Base-by-base conservation (phyloP, 2,329 filamentous ascomycete species). In the Juglanconis oblonga region DNA sequence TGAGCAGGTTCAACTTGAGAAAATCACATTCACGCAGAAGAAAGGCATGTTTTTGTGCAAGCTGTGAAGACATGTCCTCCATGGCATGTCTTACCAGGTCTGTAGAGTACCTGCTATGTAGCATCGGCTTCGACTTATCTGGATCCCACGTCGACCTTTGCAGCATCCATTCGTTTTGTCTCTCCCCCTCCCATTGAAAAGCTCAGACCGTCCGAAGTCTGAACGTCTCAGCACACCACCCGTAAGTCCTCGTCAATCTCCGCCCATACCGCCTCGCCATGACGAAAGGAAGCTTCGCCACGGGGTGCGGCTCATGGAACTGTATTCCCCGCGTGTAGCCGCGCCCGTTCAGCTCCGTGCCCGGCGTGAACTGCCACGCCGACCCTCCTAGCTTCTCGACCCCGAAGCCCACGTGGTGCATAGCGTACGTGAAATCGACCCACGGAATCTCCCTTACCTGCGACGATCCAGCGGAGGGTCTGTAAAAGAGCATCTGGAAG, bases 331-430 rank as follows among this genome's bases (percentile, higher is more conserved):
- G 33, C 42, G 9, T 44, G 3, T 5, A 17, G n/a, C 29, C 55
- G 5, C 31, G 6, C 29, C 10, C 32, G 10, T 10, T 6, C 4
- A 29, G 14, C 3, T 24, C 17, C 11, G 10, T 3, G 1, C 10
- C 7, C 6, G 42, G 56, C 33, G 29, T 17, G 42, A 58, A 58
- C 10, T 58, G 50, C 56, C 50, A 58, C 4, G 29, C 42, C 6
- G 57, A 54, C 1, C 51, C 57, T 7, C 45, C 13, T 13, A 58
- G 29, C 57, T 58, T 54, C 17, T 58, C 57, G 13, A 50, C 52
- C 1, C 35, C 5, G 44, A 58, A 58, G 42, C 57, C 51, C 1
- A 52, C 51, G 6, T 44, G 31, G 2, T 13, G 51, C 50, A 58
- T 58, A 5, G 45, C 45, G 13, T 54, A 35, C 1, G 36, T 13